Percentiles rank a stretch among this genome's conserved stretches.
Conservation (phyloP, 2,329 filamentous ascomycete genomes). For the Leptographium galeiforme region DNA sequence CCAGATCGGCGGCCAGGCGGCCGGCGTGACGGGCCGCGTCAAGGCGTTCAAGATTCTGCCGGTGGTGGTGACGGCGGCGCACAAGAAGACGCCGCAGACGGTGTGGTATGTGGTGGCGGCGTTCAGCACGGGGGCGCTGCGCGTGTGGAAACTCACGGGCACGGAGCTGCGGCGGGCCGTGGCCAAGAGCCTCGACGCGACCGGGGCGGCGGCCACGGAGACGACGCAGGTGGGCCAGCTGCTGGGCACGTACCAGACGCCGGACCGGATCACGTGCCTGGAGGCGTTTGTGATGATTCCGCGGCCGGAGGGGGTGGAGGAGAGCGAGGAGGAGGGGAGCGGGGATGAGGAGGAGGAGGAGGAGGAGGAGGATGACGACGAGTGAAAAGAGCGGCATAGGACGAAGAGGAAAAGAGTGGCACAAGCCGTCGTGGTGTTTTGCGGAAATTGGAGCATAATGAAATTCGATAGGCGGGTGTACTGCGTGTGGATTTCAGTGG, state of each 20-base stretch:
- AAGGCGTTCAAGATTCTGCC: slow-evolving; percentile 73
- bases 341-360: slow-evolving; percentile 24
- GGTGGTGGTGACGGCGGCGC: slow-evolving; percentile 15
- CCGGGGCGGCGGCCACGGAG: slow-evolving; percentile 15
- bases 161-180: slow-evolving; percentile 22
- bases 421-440: too few species aligned
- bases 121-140: slow-evolving; percentile 75
- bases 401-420: too few species aligned
- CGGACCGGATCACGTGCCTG: slow-evolving; percentile 80
- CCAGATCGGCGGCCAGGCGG: slow-evolving; percentile 63
- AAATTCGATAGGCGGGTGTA: too few species aligned
- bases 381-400: too few species aligned
- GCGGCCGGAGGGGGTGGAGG: slow-evolving; percentile 45
- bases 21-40: slow-evolving; percentile 56
- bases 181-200: slow-evolving; percentile 7
- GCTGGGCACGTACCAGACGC: slow-evolving; percentile 69
- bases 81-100: slow-evolving; percentile 16
- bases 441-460: too few species aligned
- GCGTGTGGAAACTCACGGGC: slow-evolving; percentile 55
- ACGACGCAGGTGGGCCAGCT: slow-evolving; percentile 43
- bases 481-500: too few species aligned
- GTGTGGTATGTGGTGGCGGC: slow-evolving; percentile 52
- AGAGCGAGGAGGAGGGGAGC: slow-evolving; percentile 27
- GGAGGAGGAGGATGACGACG: slow-evolving; percentile 20
- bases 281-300: slow-evolving; percentile 75